Evolutionary conservation across 2,329 filamentous ascomycete species (phyloP).

Genomic region (Arthrobotrys musiformis): DNA sequence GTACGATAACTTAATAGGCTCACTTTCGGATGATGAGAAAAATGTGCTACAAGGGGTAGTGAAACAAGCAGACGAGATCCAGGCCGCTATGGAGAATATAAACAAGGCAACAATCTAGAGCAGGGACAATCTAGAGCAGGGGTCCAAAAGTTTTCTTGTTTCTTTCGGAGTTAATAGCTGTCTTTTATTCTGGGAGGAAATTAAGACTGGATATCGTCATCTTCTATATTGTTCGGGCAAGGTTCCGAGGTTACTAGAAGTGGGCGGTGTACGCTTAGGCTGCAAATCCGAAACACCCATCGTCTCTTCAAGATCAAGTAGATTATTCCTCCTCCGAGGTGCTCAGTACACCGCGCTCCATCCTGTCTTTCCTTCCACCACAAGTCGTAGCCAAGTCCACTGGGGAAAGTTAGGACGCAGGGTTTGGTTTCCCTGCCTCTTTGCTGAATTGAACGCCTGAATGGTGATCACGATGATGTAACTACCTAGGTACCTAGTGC

Average conservation of each 20-base stretch:
- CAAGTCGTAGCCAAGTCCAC: neutral
- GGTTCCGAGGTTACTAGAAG: neutral
- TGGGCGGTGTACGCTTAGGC: conserved; percentile 11
- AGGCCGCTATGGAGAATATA: conserved; percentile 65
- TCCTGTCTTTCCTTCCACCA: neutral
- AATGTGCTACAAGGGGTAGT: conserved; percentile 81
- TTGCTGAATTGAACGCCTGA: too few species aligned
- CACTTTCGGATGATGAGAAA: conserved; percentile 83
- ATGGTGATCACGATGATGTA: too few species aligned
- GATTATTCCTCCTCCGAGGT: neutral
- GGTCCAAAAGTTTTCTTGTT: conserved; percentile 30
- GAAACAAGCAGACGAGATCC: conserved; percentile 68
- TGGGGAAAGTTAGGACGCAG: neutral
- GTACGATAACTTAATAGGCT: conserved; percentile 81
- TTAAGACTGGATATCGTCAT: conserved; percentile 11
- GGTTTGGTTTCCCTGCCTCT: neutral
- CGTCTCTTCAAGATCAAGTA: neutral
- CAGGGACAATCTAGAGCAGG: conserved; percentile 17
- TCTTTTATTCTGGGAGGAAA: conserved; percentile 6
- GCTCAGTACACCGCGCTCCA: neutral
- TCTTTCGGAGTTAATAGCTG: conserved; percentile 1
- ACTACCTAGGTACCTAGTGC: neutral
- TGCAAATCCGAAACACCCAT: neutral
- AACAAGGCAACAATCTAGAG: conserved; percentile 61
- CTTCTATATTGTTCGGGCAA: neutral